phyloP scores from a whole-genome alignment of 2,329 filamentous ascomycete species.

The Trichophyton simii region DNA sequence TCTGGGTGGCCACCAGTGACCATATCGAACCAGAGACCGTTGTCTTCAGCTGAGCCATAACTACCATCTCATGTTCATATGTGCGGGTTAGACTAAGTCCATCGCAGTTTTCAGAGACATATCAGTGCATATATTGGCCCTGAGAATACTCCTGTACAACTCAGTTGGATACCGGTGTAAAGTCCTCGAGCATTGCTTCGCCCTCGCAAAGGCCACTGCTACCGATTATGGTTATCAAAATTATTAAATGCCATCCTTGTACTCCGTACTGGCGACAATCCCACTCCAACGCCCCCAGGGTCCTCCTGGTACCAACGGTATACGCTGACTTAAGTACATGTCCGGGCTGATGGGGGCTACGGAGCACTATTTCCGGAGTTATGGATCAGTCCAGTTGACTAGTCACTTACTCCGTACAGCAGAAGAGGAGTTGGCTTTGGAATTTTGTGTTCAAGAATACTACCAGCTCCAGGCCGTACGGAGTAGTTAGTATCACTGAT shows the following conservation, averaged over 20 bases:
- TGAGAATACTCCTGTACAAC: too few relatives aligned
- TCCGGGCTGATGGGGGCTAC: not conserved
- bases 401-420: not conserved
- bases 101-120: not conserved
- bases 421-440: constrained; percentile 2
- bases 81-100: too few relatives aligned
- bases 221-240: constrained; percentile 6
- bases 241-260: constrained; percentile 7
- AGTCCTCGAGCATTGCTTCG: not conserved
- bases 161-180: too few relatives aligned
- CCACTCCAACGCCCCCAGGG: constrained; percentile 9
- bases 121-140: not conserved
- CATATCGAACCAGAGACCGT: too few relatives aligned
- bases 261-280: constrained; percentile 7
- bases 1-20: too few relatives aligned
- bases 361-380: not conserved
- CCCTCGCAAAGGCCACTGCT: not conserved
- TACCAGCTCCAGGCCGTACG: not conserved
- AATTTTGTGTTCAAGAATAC: constrained; percentile 10
- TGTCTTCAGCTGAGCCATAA: too few relatives aligned
- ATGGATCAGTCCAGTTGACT: too few relatives aligned
- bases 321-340: not conserved
- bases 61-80: too few relatives aligned
- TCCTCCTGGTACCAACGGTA: not conserved
- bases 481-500: constrained; percentile 5